These are phyloP conservation scores for Passiflora organensis DNA, from an alignment of 345 rosid genomes.

Conservation along the genomic window DNA sequence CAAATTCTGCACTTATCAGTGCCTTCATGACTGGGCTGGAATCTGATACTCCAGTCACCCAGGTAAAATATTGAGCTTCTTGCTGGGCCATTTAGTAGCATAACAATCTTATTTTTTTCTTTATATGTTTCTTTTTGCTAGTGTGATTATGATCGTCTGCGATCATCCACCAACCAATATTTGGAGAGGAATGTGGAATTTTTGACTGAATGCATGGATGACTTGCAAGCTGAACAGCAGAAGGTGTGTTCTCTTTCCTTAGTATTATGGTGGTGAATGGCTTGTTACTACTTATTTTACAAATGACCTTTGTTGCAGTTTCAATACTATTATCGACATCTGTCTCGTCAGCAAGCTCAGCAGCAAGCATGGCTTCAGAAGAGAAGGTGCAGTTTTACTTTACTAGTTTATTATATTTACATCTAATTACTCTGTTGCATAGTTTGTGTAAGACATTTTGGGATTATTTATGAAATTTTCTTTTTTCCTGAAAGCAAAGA, in stretches of 20 bases:
- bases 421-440: no score
- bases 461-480: no score
- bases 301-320: constrained; percentile 44
- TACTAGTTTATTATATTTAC: not conserved
- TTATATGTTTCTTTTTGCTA: constrained; percentile 18
- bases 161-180: constrained; percentile 73
- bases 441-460: no score
- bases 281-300: not conserved
- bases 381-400: constrained; percentile 52
- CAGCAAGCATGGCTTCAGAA: constrained; percentile 99
- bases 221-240: constrained; percentile 81
- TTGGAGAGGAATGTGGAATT: constrained; percentile 91
- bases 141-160: constrained; percentile 93
- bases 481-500: no score
- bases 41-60: constrained; percentile 80
- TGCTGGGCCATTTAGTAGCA: not conserved
- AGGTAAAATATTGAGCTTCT: constrained; percentile 38
- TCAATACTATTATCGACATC: constrained; percentile 75
- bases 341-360: constrained; percentile 93
- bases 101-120: not conserved
- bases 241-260: constrained; percentile 47
- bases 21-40: constrained; percentile 97
- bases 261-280: not conserved
- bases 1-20: constrained; percentile 95
- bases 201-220: constrained; percentile 98